Conservation (phyloP, 805 yeast genomes). For the Metschnikowia aberdeeniae region DNA sequence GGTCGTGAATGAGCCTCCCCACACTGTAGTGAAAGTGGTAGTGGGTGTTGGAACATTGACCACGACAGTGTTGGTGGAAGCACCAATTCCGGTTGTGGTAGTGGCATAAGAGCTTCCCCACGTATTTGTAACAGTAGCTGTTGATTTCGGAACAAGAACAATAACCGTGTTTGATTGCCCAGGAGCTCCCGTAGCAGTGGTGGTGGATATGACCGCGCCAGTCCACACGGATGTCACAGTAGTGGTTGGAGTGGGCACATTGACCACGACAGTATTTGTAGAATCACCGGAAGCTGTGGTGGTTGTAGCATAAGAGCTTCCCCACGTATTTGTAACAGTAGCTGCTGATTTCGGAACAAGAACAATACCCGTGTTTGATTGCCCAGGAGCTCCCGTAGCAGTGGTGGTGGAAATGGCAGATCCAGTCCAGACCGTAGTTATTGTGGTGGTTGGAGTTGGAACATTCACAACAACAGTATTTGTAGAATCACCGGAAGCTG, state of each 20-base stretch:
- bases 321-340: slow-evolving; percentile 3
- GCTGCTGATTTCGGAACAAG: slow-evolving; percentile 11
- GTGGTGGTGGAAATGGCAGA: slow-evolving; percentile 4
- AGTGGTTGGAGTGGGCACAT: slow-evolving; percentile 10
- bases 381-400: slow-evolving; percentile 2
- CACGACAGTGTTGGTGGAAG: slow-evolving; percentile 6
- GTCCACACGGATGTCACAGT: slow-evolving; percentile 5
- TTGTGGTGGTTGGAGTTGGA: slow-evolving; percentile 6
- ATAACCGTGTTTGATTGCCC: slow-evolving; percentile 5
- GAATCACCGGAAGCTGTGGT: slow-evolving; percentile 6
- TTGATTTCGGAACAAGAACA: slow-evolving; percentile 11
- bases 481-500: not conserved
- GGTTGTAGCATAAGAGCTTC: slow-evolving; percentile 2
- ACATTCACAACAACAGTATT: slow-evolving; percentile 6
- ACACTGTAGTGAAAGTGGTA: not conserved
- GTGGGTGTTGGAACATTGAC: slow-evolving; percentile 16
- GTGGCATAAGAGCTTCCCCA: slow-evolving; percentile 2
- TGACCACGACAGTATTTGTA: slow-evolving; percentile 11
- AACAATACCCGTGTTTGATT: slow-evolving; percentile 3
- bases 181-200: slow-evolving; percentile 3
- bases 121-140: slow-evolving; percentile 4
- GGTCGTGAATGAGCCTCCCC: not conserved
- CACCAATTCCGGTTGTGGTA: slow-evolving; percentile 6
- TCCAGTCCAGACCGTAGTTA: slow-evolving; percentile 4
- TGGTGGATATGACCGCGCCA: slow-evolving; percentile 2